A percentile compares a stretch with the other conserved stretches of the same genome.
Evolutionary conservation across 78 protist species (phyloP).

Genomic region (Dictyostelium citrinum): DNA sequence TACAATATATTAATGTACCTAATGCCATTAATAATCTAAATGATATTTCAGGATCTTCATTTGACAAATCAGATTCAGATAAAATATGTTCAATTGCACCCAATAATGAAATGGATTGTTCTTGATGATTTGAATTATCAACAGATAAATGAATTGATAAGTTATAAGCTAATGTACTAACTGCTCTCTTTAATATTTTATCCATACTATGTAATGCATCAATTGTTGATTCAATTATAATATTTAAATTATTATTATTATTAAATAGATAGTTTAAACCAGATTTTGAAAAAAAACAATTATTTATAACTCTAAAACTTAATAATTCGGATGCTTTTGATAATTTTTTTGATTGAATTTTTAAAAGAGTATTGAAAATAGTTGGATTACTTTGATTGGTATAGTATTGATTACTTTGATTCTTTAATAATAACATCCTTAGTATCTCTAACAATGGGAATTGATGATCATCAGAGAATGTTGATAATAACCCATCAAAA

Average conservation of each 20-base stretch:
- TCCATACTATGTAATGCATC: conserved; percentile 30
- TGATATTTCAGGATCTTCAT: conserved; percentile 22
- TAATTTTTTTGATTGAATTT: neutral
- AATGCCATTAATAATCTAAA: conserved; percentile 40
- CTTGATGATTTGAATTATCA: neutral
- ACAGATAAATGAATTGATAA: neutral
- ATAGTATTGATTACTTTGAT: neutral
- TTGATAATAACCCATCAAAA: neutral
- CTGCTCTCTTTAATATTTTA: conserved; percentile 31
- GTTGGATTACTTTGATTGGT: neutral
- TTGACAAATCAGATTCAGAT: neutral
- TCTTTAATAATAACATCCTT: conserved; percentile 23
- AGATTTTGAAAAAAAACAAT: conserved; percentile 23
- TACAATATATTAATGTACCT: conserved; percentile 5
- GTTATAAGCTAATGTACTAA: conserved; percentile 25
- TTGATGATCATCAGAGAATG: conserved; percentile 1
- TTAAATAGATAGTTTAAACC: conserved; percentile 21
- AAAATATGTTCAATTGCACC: conserved; percentile 5
- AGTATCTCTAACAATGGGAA: conserved; percentile 37
- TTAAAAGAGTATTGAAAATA: neutral
- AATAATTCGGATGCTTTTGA: conserved; percentile 22
- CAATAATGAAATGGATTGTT: conserved; percentile 11
- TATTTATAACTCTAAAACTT: conserved; percentile 23
- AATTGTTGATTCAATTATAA: neutral
- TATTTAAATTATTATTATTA: neutral